phyloP scores from a whole-genome alignment of 2,329 filamentous ascomycete genomes.

The Albophoma yamanashiensis region DNA sequence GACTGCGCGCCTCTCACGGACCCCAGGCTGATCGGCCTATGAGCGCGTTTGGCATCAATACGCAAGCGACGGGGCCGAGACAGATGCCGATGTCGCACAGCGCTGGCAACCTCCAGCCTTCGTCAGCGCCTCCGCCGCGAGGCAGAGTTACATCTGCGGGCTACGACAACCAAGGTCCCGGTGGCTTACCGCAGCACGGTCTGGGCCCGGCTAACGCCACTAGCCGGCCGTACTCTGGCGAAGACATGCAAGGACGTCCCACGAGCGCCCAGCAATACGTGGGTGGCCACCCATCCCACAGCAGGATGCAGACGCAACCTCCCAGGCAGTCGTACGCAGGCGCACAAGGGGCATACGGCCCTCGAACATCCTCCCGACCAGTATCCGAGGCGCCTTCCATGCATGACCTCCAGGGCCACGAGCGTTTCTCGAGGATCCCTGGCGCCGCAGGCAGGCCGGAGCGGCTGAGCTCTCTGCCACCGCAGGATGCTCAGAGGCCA shows the following conservation, averaged over 20 bases:
- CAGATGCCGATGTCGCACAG: slow-evolving; percentile 33
- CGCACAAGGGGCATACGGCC: slow-evolving; percentile 19
- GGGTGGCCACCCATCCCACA: slow-evolving; percentile 19
- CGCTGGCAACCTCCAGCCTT: slow-evolving; percentile 33
- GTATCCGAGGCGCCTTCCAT: slow-evolving; percentile 10
- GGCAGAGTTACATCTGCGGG: slow-evolving; percentile 32
- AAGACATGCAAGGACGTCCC: slow-evolving; percentile 12
- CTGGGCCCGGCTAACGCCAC: slow-evolving; percentile 17
- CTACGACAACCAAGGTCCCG: slow-evolving; percentile 31
- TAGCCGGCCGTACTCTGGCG: slow-evolving; percentile 8
- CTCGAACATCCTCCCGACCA: slow-evolving; percentile 17
- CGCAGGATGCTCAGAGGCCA: slow-evolving; percentile 9
- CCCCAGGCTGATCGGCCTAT: slow-evolving; percentile 37
- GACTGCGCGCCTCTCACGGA: slow-evolving; percentile 37
- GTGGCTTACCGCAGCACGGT: slow-evolving; percentile 29
- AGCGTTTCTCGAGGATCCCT: slow-evolving; percentile 20
- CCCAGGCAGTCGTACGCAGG: slow-evolving; percentile 5
- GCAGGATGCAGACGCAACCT: slow-evolving; percentile 17
- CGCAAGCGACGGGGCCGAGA: slow-evolving; percentile 21
- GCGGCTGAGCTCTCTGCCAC: slow-evolving; percentile 20
- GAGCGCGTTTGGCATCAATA: slow-evolving; percentile 45
- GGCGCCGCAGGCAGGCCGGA: slow-evolving; percentile 19
- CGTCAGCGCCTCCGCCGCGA: slow-evolving; percentile 20
- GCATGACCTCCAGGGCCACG: slow-evolving; percentile 8
- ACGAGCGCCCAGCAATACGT: slow-evolving; percentile 15